These are phyloP conservation scores for Cicer yamashitae DNA, from an alignment of 306 rosid species.

Conservation along the genomic window DNA sequence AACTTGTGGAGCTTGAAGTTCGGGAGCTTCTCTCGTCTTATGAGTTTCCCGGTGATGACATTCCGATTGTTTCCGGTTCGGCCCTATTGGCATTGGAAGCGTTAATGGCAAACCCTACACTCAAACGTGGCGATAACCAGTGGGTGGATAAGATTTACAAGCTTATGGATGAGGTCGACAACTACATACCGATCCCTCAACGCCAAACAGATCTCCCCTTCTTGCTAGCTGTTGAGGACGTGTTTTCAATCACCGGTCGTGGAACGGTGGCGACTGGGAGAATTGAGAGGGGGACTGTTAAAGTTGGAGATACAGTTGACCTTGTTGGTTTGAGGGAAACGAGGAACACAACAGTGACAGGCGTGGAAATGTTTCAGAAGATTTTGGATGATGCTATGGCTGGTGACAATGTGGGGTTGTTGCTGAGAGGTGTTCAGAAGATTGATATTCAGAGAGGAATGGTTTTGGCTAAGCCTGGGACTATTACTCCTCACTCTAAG, in stretches of 20 bases:
- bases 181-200: slow-evolving; percentile 80
- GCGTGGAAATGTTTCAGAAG: slow-evolving; percentile 92
- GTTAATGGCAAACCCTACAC: slow-evolving; percentile 62
- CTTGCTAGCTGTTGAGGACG: slow-evolving; percentile 79
- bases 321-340: slow-evolving; percentile 81
- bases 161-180: slow-evolving; percentile 79
- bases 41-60: slow-evolving; percentile 88
- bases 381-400: slow-evolving; percentile 88
- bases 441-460: slow-evolving; percentile 84
- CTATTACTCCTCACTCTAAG: slow-evolving; percentile 83
- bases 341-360: slow-evolving; percentile 72
- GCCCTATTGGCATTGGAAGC: slow-evolving; percentile 85
- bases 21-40: slow-evolving; percentile 77
- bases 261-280: slow-evolving; percentile 93
- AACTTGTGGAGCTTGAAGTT: slow-evolving; percentile 83
- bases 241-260: slow-evolving; percentile 84
- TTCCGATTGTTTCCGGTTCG: slow-evolving; percentile 78
- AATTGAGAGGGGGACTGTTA: slow-evolving; percentile 71
- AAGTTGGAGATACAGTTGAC: slow-evolving; percentile 69
- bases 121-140: slow-evolving; percentile 70
- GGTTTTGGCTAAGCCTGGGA: slow-evolving; percentile 89
- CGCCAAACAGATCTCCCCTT: slow-evolving; percentile 84
- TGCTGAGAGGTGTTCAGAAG: slow-evolving; percentile 84
- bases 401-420: slow-evolving; percentile 82
- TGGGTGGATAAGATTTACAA: slow-evolving; percentile 86